These are phyloP conservation scores for Basidiobolus meristosporus DNA, from an alignment of 371 early-diverging fungal genomes.

Conservation along the genomic window DNA sequence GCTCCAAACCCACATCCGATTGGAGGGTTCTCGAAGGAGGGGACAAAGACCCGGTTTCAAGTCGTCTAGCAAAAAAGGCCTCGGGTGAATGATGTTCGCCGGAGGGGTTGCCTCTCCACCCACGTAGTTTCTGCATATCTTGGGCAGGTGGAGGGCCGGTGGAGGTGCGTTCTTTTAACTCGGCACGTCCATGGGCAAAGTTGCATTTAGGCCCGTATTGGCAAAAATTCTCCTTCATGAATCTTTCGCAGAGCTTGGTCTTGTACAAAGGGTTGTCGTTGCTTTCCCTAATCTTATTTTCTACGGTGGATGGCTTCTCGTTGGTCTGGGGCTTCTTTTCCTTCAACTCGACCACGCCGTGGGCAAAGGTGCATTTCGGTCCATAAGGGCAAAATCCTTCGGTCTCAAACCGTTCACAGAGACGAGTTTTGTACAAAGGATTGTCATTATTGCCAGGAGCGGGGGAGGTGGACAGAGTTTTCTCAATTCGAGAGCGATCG, in stretches of 20 bases:
- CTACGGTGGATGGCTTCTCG: conserved; percentile 7
- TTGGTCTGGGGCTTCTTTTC: conserved; percentile 13
- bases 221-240: conserved; percentile 51
- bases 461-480: conserved; percentile 7
- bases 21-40: no score
- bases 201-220: conserved; percentile 71
- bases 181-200: conserved; percentile 52
- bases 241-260: conserved; percentile 66
- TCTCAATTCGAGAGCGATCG: conserved; percentile 8
- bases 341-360: conserved; percentile 51
- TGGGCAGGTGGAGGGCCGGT: not conserved
- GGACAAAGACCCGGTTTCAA: no score
- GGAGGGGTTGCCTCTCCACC: no score
- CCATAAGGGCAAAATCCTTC: conserved; percentile 67
- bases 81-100: not conserved
- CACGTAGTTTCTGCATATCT: not conserved
- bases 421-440: conserved; percentile 68
- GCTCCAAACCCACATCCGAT: no score
- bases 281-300: conserved; percentile 13
- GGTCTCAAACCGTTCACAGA: conserved; percentile 64
- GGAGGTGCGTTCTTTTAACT: conserved; percentile 19
- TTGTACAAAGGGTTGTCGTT: conserved; percentile 53
- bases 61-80: not conserved
- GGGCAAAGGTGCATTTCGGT: conserved; percentile 73
- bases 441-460: conserved; percentile 21